Evolutionary conservation across 306 rosid genomes (phyloP).

Genomic region (Carpinus fangiana): DNA sequence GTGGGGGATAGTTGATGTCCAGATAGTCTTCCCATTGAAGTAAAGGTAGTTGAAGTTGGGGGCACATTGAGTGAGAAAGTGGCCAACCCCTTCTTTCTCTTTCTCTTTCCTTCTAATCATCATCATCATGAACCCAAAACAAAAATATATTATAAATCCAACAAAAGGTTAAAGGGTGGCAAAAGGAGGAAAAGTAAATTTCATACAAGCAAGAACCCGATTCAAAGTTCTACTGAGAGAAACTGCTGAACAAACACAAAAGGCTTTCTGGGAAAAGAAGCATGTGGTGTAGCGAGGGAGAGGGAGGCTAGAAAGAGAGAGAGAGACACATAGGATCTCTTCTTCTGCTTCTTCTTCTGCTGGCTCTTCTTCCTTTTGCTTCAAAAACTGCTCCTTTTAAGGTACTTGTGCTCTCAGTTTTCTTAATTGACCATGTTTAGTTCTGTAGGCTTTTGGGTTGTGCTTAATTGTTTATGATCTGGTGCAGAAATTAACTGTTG

Average conservation of each 20-base stretch:
- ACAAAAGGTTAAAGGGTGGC: conserved; percentile 75
- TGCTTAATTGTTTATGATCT: neutral
- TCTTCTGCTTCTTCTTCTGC: conserved; percentile 11
- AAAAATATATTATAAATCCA: conserved; percentile 41
- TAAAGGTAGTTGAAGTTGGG: conserved; percentile 85
- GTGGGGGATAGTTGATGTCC: conserved; percentile 48
- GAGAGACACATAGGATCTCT: conserved; percentile 9
- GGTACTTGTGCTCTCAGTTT: conserved; percentile 13
- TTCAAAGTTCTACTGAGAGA: conserved; percentile 40
- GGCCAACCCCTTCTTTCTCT: conserved; percentile 53
- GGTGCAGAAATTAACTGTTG: neutral
- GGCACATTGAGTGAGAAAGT: conserved; percentile 88
- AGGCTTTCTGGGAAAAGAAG: conserved; percentile 23
- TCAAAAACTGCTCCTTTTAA: conserved; percentile 20
- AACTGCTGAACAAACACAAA: conserved; percentile 7
- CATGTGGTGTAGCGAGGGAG: conserved; percentile 54
- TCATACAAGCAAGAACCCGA: conserved; percentile 48
- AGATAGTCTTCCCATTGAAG: conserved; percentile 89
- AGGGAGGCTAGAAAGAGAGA: conserved; percentile 36
- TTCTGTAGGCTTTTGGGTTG: conserved; percentile 3
- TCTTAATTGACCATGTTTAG: neutral
- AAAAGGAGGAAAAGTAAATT: conserved; percentile 44
- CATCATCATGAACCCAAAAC: conserved; percentile 48
- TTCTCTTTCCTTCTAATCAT: conserved; percentile 46
- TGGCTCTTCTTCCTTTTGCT: conserved; percentile 27